These are phyloP conservation scores for Saitozyma podzolica DNA, from an alignment of 768 basidiomycete species.

Conservation along the genomic window DNA sequence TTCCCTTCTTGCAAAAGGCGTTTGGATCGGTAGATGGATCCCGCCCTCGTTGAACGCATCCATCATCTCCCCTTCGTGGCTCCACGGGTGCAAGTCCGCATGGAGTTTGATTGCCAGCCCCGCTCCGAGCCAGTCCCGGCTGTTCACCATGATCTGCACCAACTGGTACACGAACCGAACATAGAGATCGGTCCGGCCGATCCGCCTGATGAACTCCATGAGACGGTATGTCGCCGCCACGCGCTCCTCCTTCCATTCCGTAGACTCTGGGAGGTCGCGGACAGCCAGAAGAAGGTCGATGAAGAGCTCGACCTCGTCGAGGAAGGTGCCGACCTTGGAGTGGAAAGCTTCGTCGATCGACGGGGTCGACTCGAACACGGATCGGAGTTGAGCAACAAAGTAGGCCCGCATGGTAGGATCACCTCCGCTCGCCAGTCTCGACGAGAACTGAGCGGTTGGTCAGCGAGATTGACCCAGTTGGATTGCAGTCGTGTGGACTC, in stretches of 20 bases:
- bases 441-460: conserved; percentile 20
- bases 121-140: conserved; percentile 55
- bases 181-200: conserved; percentile 89
- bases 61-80: conserved; percentile 48
- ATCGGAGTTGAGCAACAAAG: conserved; percentile 80
- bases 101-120: conserved; percentile 90
- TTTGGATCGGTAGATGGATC: conserved; percentile 84
- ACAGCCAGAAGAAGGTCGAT: conserved; percentile 84
- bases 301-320: conserved; percentile 89
- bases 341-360: conserved; percentile 77
- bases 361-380: conserved; percentile 75
- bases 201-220: conserved; percentile 90
- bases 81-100: conserved; percentile 90
- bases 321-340: conserved; percentile 73
- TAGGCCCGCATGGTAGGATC: conserved; percentile 89
- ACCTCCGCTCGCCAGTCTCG: conserved; percentile 12
- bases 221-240: conserved; percentile 86
- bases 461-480: conserved; percentile 7
- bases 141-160: conserved; percentile 65
- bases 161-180: conserved; percentile 95
- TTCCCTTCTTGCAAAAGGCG: conserved; percentile 91
- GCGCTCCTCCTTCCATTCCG: conserved; percentile 91
- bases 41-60: conserved; percentile 48
- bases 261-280: conserved; percentile 83
- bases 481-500: conserved; percentile 54